phyloP scores from a whole-genome alignment of 2,329 filamentous ascomycete species.

The Pestalotiopsis sp. region DNA sequence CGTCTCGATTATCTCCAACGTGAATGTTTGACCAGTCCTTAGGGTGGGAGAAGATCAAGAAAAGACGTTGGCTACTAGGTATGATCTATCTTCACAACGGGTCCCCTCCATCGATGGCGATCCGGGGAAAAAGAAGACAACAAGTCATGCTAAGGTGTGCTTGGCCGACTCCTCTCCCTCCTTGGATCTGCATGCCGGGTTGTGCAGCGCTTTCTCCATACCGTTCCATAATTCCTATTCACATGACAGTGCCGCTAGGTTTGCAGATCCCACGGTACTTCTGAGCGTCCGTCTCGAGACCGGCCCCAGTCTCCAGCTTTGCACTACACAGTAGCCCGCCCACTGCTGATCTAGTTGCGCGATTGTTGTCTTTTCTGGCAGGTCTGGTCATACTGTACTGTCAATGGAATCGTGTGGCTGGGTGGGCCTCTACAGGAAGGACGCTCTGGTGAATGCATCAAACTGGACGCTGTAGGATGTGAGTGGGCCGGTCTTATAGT shows the following conservation, averaged over 20 bases:
- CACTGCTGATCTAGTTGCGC: background rate
- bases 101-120: background rate
- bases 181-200: background rate
- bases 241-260: background rate
- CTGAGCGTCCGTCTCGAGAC: background rate
- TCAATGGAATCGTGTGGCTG: background rate
- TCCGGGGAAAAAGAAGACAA: background rate
- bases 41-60: too few relatives aligned
- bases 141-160: background rate
- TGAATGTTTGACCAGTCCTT: too few relatives aligned
- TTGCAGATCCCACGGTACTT: background rate
- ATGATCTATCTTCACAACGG: background rate
- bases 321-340: background rate
- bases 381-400: background rate
- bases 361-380: background rate
- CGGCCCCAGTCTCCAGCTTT: background rate
- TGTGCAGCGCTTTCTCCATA: background rate
- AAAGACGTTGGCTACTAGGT: too few relatives aligned
- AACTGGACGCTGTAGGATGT: background rate
- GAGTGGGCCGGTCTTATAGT: background rate
- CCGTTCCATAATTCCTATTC: background rate
- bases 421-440: background rate
- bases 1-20: too few relatives aligned
- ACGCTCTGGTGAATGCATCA: background rate
- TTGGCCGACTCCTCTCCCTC: background rate